Conservation (phyloP, 2,329 filamentous ascomycete genomes). For the Clonostachys rosea region DNA sequence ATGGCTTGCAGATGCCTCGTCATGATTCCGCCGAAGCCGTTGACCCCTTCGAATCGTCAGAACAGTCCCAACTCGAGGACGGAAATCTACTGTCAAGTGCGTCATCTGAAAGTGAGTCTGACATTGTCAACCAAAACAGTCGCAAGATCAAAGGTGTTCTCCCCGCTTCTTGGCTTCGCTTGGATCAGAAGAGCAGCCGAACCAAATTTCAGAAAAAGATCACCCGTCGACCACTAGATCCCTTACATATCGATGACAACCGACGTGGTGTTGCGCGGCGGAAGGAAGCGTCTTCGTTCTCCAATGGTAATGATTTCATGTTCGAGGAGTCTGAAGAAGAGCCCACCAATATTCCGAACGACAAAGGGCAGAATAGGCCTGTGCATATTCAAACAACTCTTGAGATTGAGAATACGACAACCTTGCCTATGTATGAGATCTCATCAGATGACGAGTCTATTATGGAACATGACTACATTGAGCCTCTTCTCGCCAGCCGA, state of each 20-base stretch:
- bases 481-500: constrained; percentile 39
- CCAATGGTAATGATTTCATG: constrained; percentile 19
- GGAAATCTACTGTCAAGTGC: neutral
- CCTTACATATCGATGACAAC: constrained; percentile 28
- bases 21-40: too few species aligned
- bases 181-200: constrained; percentile 43
- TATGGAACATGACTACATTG: constrained; percentile 47
- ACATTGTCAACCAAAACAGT: constrained; percentile 21
- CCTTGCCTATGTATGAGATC: constrained; percentile 1
- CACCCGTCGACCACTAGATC: constrained; percentile 17
- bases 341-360: constrained; percentile 8
- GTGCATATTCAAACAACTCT: constrained; percentile 19
- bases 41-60: too few species aligned
- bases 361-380: constrained; percentile 9
- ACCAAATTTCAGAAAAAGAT: constrained; percentile 20
- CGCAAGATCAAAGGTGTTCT: constrained; percentile 55
- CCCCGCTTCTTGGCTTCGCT: constrained; percentile 62
- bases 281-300: constrained; percentile 7
- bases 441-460: constrained; percentile 23
- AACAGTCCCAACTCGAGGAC: too few species aligned
- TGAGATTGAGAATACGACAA: constrained; percentile 5
- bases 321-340: constrained; percentile 43
- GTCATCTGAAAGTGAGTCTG: constrained; percentile 32
- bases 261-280: constrained; percentile 44
- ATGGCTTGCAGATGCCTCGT: too few species aligned